These are phyloP conservation scores for Juglanconis oblonga DNA, from an alignment of 2,329 filamentous ascomycete species.

Conservation along the genomic window DNA sequence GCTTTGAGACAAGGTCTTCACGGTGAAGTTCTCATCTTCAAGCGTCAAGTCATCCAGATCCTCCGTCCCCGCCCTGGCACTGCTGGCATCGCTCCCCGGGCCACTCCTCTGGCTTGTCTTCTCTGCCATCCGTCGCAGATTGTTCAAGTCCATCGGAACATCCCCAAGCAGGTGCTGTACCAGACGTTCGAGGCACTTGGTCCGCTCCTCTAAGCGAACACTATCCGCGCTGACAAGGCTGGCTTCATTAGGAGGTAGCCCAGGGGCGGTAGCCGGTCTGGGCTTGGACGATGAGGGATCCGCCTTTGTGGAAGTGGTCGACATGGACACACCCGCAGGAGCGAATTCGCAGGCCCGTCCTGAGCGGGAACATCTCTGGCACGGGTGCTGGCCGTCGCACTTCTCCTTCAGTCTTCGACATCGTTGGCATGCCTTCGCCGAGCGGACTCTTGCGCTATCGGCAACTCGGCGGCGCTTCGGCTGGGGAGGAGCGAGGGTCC, in stretches of 20 bases:
- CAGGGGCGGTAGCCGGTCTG: neutral
- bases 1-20: slow-evolving; percentile 39
- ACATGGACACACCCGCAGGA: neutral
- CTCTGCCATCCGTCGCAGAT: slow-evolving; percentile 21
- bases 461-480: slow-evolving; percentile 17
- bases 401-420: slow-evolving; percentile 23
- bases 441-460: slow-evolving; percentile 15
- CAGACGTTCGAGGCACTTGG: slow-evolving; percentile 17
- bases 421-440: slow-evolving; percentile 14
- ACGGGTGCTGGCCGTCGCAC: slow-evolving; percentile 21
- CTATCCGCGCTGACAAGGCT: neutral
- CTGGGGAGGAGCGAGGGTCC: slow-evolving; percentile 3
- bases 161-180: slow-evolving; percentile 19
- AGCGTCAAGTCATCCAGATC: slow-evolving; percentile 23
- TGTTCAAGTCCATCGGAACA: slow-evolving; percentile 20
- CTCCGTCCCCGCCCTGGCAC: slow-evolving; percentile 18
- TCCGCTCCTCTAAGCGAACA: slow-evolving; percentile 13
- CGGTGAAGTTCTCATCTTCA: slow-evolving; percentile 38
- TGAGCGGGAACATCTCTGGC: slow-evolving; percentile 18
- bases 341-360: slow-evolving; percentile 20
- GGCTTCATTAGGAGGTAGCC: neutral
- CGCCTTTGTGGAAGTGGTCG: slow-evolving; percentile 5
- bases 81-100: slow-evolving; percentile 12
- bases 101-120: slow-evolving; percentile 12
- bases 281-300: neutral